Evolutionary conservation across 1,139 yeast genomes (phyloP).

Genomic region (Magnusiomyces magnusii): DNA sequence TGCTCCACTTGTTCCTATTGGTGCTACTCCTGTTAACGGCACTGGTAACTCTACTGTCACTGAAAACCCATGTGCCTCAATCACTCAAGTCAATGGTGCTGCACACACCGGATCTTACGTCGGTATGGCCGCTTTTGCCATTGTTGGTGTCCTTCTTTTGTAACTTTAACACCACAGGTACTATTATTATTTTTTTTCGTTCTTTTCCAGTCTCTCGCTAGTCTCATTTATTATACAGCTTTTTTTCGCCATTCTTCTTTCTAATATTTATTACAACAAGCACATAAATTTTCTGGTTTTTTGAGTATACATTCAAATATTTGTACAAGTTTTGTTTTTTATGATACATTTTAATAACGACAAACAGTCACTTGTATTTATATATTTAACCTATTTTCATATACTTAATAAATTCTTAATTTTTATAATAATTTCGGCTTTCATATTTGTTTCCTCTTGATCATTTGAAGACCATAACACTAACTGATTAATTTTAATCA

Average conservation of each 20-base stretch:
- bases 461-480: no score
- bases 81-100: background rate
- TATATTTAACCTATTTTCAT: no score
- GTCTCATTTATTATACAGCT: no score
- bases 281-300: background rate
- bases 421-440: no score
- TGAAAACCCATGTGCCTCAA: no score
- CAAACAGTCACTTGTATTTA: background rate
- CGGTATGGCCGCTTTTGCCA: background rate
- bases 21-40: background rate
- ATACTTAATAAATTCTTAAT: no score
- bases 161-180: background rate
- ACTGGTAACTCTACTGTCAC: background rate
- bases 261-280: background rate
- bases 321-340: background rate
- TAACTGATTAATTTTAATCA: no score
- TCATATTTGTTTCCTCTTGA: no score
- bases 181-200: background rate
- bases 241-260: background rate
- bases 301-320: no score
- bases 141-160: background rate
- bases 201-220: background rate
- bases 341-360: no score
- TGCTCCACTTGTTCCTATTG: background rate
- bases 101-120: background rate